Conservation (phyloP, 306 rosid species). For the Benincasa hispida region DNA sequence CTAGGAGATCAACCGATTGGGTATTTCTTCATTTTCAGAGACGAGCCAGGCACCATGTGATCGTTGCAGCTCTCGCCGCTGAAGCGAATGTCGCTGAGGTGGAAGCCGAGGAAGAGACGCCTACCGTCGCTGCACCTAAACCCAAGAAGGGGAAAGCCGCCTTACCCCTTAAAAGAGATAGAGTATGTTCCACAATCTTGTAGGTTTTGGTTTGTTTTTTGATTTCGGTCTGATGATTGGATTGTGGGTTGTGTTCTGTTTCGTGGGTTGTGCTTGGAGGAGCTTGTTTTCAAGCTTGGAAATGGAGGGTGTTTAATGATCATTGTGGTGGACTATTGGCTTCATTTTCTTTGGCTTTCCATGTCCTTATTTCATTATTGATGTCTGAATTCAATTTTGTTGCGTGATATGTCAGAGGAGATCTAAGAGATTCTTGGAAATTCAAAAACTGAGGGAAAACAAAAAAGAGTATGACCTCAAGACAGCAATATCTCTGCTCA, state of each 20-base stretch:
- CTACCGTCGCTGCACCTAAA: constrained; percentile 20
- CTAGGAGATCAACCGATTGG: constrained; percentile 14
- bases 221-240: constrained; percentile 1
- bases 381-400: background rate
- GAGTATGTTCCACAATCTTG: constrained; percentile 30
- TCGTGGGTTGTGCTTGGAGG: background rate
- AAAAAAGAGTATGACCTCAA: constrained; percentile 72
- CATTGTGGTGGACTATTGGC: background rate
- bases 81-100: constrained; percentile 30
- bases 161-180: constrained; percentile 75
- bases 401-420: constrained; percentile 38
- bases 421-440: constrained; percentile 93
- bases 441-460: constrained; percentile 75
- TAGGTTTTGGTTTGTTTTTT: background rate
- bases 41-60: constrained; percentile 14
- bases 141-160: constrained; percentile 93
- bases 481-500: constrained; percentile 63
- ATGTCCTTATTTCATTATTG: background rate
- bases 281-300: background rate
- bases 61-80: constrained; percentile 42
- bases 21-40: constrained; percentile 11
- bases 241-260: background rate
- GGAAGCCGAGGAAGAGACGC: constrained; percentile 23
- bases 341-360: background rate
- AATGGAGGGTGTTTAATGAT: background rate